A percentile compares a stretch with the other conserved stretches of the same genome.
phyloP scores from a whole-genome alignment of 2,329 filamentous ascomycete species.

The Zymoseptoria tritici region DNA sequence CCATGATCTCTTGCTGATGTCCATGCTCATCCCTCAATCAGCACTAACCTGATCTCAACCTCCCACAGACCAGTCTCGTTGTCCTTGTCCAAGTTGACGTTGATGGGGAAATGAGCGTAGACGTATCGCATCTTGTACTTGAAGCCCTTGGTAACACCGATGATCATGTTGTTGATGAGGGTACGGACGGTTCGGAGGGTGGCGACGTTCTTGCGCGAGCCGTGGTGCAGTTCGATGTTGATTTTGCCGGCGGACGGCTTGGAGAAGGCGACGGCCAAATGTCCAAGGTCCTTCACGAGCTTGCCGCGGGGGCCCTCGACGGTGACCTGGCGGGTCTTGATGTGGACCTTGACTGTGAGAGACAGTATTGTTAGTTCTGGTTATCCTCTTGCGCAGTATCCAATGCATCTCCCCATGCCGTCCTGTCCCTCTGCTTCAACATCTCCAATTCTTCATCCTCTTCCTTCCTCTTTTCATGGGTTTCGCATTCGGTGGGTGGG shows the following conservation, averaged over 20 bases:
- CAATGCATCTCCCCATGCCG: neutral
- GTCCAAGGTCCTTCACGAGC: slow-evolving; percentile 92
- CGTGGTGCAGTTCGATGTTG: slow-evolving; percentile 98
- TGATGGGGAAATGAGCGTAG: slow-evolving; percentile 99
- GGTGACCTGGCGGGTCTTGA: slow-evolving; percentile 93
- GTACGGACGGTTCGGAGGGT: slow-evolving; percentile 96
- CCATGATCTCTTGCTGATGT: neutral
- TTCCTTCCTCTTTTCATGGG: neutral
- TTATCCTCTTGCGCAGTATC: slow-evolving; percentile 1
- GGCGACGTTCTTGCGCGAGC: slow-evolving; percentile 93
- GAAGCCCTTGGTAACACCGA: slow-evolving; percentile 97
- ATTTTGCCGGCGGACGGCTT: slow-evolving; percentile 78
- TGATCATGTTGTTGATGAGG: slow-evolving; percentile 97
- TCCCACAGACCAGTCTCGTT: slow-evolving; percentile 76
- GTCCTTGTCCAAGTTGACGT: slow-evolving; percentile 99
- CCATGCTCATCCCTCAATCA: neutral
- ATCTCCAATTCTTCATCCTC: neutral
- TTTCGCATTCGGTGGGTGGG: slow-evolving; percentile 2
- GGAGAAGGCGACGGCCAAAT: slow-evolving; percentile 93
- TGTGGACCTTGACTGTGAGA: slow-evolving; percentile 81
- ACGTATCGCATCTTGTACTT: slow-evolving; percentile 99
- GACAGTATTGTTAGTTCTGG: slow-evolving; percentile 15
- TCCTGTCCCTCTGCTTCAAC: neutral
- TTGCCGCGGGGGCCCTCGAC: slow-evolving; percentile 98
- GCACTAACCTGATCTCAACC: slow-evolving; percentile 89